A percentile compares a stretch with the other conserved stretches of the same genome.
These are phyloP conservation scores for Eucalyptus sp. DNA, from an alignment of 345 rosid genomes.

Conservation along the genomic window DNA sequence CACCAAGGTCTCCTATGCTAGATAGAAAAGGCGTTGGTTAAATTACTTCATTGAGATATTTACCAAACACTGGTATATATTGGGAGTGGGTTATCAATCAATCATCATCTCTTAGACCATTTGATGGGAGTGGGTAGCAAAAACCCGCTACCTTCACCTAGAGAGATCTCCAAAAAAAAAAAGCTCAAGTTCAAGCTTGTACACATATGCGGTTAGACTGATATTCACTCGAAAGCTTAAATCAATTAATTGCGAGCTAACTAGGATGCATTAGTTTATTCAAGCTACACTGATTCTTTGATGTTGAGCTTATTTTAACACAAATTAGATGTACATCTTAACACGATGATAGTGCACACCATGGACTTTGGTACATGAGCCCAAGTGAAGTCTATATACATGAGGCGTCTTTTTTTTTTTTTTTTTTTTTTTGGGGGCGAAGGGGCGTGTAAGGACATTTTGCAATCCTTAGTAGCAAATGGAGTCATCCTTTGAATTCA, in stretches of 20 bases:
- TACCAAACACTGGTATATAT: neutral
- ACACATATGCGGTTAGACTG: rapidly evolving
- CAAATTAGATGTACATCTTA: neutral
- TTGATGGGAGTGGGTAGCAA: rapidly evolving
- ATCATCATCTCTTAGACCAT: neutral
- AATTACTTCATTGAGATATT: neutral
- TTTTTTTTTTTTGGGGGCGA: neutral
- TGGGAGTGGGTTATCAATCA: rapidly evolving
- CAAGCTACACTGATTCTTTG: rapidly evolving
- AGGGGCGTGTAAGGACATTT: no score
- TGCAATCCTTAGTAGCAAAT: neutral
- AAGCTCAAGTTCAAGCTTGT: neutral
- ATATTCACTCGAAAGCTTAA: no score
- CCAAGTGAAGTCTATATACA: neutral
- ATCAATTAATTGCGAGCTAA: neutral
- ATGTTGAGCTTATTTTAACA: neutral
- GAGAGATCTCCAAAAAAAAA: no score
- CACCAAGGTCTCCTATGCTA: neutral
- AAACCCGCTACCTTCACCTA: neutral
- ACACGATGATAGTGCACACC: neutral
- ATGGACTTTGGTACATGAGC: neutral
- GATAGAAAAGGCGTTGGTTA: neutral
- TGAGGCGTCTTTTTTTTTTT: neutral
- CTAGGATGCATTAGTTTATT: neutral
- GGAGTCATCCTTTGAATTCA: neutral